Percentiles rank a stretch among this genome's conserved stretches.
Conservation (phyloP, 495 filamentous ascomycete genomes). For the Penicillium atrosanguineum region DNA sequence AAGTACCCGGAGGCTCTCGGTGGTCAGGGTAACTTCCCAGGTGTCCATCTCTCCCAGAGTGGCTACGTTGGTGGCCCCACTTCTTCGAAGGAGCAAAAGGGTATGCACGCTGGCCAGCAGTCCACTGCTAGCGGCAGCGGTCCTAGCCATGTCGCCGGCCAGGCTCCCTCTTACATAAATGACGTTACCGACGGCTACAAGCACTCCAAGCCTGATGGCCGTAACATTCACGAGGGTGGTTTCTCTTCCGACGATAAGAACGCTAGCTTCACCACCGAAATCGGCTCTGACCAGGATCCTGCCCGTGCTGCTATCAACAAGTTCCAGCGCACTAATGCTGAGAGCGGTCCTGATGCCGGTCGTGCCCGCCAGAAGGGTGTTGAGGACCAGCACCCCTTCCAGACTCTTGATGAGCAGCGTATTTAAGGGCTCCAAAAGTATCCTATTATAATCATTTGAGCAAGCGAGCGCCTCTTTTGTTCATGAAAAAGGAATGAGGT, state of each 20-base stretch:
- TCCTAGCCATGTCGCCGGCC: constrained; percentile 27
- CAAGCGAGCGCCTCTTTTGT: constrained; percentile 17
- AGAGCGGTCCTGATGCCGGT: constrained; percentile 38
- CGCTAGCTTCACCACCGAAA: constrained; percentile 57
- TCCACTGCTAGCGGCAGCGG: constrained; percentile 27
- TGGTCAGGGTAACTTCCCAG: constrained; percentile 49
- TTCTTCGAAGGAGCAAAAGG: constrained; percentile 36
- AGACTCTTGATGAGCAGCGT: constrained; percentile 46
- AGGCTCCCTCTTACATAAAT: constrained; percentile 46
- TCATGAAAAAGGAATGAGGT: constrained; percentile 1
- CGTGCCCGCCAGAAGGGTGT: constrained; percentile 41
- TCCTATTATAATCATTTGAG: constrained; percentile 1
- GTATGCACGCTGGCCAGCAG: constrained; percentile 25
- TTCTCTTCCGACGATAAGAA: constrained; percentile 50
- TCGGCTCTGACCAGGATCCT: constrained; percentile 61
- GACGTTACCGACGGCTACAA: constrained; percentile 33
- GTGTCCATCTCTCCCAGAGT: constrained; percentile 40
- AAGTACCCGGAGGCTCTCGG: constrained; percentile 49
- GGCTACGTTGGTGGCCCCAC: constrained; percentile 47
- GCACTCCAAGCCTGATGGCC: constrained; percentile 52
- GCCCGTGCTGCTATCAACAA: constrained; percentile 52
- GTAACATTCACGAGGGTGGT: constrained; percentile 54
- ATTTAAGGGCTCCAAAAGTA: constrained; percentile 19
- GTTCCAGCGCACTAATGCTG: constrained; percentile 40
- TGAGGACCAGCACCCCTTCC: constrained; percentile 39